These are phyloP conservation scores for Amanita rimosa DNA, from an alignment of 768 basidiomycete species.

Conservation along the genomic window DNA sequence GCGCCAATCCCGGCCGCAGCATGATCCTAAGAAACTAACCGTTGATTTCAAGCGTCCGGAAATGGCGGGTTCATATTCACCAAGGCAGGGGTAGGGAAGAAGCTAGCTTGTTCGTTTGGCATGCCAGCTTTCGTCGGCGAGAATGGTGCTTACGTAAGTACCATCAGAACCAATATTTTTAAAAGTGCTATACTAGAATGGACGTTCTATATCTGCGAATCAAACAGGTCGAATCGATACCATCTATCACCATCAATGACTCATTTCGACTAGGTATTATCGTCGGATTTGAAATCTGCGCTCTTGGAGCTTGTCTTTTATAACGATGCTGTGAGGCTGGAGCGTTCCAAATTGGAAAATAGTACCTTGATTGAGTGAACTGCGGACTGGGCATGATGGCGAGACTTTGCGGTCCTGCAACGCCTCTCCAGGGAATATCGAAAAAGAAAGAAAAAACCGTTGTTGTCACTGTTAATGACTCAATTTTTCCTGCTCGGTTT, in stretches of 20 bases:
- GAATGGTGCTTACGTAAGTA: background rate
- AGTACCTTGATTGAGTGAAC: background rate
- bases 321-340: too few relatives aligned
- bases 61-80: conserved; percentile 16
- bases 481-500: background rate
- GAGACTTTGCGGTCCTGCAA: background rate
- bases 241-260: too few relatives aligned
- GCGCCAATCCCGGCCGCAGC: conserved; percentile 89
- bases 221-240: too few relatives aligned
- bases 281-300: too few relatives aligned
- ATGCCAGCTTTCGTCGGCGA: conserved; percentile 16
- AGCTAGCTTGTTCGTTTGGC: conserved; percentile 34
- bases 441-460: background rate
- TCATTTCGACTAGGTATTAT: background rate
- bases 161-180: background rate
- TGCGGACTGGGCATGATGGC: background rate
- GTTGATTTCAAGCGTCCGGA: background rate
- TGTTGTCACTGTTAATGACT: too few relatives aligned
- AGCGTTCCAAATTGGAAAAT: background rate
- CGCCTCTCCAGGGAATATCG: background rate
- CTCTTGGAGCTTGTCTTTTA: too few relatives aligned
- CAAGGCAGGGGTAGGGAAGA: conserved; percentile 38
- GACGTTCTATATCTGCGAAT: too few relatives aligned
- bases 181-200: too few relatives aligned
- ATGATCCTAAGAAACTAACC: conserved; percentile 61